phyloP scores from a whole-genome alignment of 2,329 filamentous ascomycete genomes.

The Monosporascus cannonballus region DNA sequence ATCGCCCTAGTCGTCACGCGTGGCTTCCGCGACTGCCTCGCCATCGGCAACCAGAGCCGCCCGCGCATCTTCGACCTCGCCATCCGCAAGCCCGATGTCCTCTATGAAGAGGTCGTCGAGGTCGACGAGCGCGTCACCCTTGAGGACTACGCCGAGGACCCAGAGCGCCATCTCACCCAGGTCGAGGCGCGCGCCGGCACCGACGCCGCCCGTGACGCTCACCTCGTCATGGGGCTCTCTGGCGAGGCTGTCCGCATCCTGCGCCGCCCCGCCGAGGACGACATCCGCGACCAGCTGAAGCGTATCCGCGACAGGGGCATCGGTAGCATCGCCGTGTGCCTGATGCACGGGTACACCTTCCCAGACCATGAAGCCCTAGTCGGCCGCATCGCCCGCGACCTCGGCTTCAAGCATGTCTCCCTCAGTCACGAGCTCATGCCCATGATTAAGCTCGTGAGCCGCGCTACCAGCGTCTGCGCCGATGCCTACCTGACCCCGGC shows the following conservation, averaged over 20 bases:
- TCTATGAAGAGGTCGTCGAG: slow-evolving; percentile 83
- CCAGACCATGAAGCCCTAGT: slow-evolving; percentile 77
- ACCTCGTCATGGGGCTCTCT: slow-evolving; percentile 64
- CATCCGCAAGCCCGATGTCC: slow-evolving; percentile 78
- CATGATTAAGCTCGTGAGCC: slow-evolving; percentile 79
- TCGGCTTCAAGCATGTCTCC: slow-evolving; percentile 80
- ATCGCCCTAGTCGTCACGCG: slow-evolving; percentile 83
- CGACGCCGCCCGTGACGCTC: slow-evolving; percentile 38
- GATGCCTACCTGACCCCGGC: slow-evolving; percentile 77
- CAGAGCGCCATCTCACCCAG: slow-evolving; percentile 50
- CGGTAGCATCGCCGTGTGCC: slow-evolving; percentile 76
- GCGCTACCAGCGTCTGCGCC: slow-evolving; percentile 71
- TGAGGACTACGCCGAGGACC: slow-evolving; percentile 89
- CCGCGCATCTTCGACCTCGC: slow-evolving; percentile 88
- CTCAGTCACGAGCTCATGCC: slow-evolving; percentile 78
- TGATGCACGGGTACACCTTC: slow-evolving; percentile 92
- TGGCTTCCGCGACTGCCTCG: slow-evolving; percentile 81
- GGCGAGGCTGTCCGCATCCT: slow-evolving; percentile 71
- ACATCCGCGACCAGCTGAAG: slow-evolving; percentile 56
- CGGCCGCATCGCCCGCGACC: slow-evolving; percentile 67
- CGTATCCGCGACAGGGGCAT: slow-evolving; percentile 65
- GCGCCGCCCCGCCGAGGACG: slow-evolving; percentile 50
- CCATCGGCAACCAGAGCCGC: slow-evolving; percentile 85
- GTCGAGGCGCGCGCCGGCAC: slow-evolving; percentile 49
- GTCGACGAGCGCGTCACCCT: slow-evolving; percentile 85